phyloP scores from a whole-genome alignment of 2,329 filamentous ascomycete species.

The Gyromitra esculenta region DNA sequence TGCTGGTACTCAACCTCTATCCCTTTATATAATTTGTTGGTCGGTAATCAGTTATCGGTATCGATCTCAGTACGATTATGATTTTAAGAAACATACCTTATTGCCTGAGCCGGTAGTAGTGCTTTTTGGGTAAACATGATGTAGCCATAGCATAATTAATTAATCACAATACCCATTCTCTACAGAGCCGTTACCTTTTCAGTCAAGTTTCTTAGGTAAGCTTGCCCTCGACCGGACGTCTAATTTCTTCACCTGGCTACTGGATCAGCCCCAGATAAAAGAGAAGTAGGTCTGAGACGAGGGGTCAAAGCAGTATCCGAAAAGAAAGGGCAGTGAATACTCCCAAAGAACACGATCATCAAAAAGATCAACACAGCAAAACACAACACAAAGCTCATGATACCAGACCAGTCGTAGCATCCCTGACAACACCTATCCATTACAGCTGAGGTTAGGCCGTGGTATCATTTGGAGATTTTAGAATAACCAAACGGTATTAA shows the following conservation, averaged over 20 bases:
- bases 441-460: constrained; percentile 2
- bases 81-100: background rate
- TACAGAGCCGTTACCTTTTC: background rate
- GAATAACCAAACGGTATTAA: background rate
- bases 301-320: background rate
- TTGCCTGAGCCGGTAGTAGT: background rate
- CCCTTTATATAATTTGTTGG: too few species aligned
- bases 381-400: constrained; percentile 6
- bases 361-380: constrained; percentile 9
- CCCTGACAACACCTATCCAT: background rate
- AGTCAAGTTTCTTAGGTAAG: background rate
- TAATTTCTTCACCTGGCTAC: constrained; percentile 4
- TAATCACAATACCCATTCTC: background rate
- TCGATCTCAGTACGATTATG: background rate
- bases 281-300: too few species aligned
- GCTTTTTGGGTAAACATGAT: background rate
- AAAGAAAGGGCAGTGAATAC: background rate
- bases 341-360: constrained; percentile 30
- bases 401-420: background rate
- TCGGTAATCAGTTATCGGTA: background rate
- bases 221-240: background rate
- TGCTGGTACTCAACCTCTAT: background rate
- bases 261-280: constrained; percentile 4
- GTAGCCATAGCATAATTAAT: background rate
- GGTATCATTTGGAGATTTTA: background rate